Evolutionary conservation across 2,329 filamentous ascomycete species (phyloP).

Genomic region (Tolypocladium inflatum): DNA sequence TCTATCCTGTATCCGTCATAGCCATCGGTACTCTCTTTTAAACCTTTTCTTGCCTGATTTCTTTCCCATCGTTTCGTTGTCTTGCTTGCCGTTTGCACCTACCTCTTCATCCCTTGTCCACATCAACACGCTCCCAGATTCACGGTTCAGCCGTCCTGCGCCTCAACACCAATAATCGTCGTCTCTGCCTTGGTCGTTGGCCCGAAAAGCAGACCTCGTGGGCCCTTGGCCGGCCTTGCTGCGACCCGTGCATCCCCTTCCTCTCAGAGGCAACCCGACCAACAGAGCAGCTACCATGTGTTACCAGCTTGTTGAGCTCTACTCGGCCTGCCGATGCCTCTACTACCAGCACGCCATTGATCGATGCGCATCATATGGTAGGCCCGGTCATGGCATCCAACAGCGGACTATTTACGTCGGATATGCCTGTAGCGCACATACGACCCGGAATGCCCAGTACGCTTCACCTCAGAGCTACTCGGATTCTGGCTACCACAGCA

Average conservation of each 20-base stretch:
- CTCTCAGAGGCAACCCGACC: slow-evolving; percentile 1
- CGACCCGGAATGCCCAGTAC: slow-evolving; percentile 26
- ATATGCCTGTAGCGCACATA: slow-evolving; percentile 53
- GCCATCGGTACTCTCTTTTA: slow-evolving; percentile 8
- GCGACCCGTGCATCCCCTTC: neutral
- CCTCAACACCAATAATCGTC: neutral
- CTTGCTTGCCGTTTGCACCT: neutral
- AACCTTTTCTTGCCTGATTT: slow-evolving; percentile 4
- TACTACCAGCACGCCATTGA: slow-evolving; percentile 85
- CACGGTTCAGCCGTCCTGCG: neutral
- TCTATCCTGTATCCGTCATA: slow-evolving; percentile 14
- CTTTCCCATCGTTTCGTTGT: slow-evolving; percentile 6
- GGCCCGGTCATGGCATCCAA: slow-evolving; percentile 61
- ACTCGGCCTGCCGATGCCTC: slow-evolving; percentile 76
- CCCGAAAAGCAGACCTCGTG: neutral
- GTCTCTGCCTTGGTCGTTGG: neutral
- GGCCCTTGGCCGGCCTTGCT: neutral
- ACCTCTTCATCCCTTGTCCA: neutral
- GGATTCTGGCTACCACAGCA: slow-evolving; percentile 45
- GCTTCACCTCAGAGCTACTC: slow-evolving; percentile 34
- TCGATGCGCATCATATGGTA: slow-evolving; percentile 66
- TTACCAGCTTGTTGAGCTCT: slow-evolving; percentile 77
- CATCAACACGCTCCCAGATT: neutral
- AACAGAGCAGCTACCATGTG: slow-evolving; percentile 50
- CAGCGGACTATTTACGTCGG: slow-evolving; percentile 74